Evolutionary conservation across 2,329 filamentous ascomycete genomes (phyloP), one percentile per base, ranked within the genome.

Genomic region (Samsoniella hepiali): DNA sequence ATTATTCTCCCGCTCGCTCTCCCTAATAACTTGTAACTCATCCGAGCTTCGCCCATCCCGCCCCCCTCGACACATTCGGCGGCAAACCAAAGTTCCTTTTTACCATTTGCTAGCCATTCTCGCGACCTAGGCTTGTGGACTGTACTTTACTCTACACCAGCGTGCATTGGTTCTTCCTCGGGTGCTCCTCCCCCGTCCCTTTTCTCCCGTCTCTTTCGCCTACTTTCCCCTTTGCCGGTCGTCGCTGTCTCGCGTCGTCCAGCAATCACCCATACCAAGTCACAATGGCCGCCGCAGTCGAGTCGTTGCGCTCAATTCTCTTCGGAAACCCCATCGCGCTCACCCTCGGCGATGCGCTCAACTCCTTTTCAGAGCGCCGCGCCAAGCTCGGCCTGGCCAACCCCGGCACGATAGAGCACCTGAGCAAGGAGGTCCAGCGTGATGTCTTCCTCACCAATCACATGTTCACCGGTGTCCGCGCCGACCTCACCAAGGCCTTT

Each of bases 401-500:
- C 79, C 95, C 95, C 47, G 95, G 95, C 72, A 93, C 91, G 59
- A 88, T 97, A 69, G 95, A 99, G 79, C 88, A 88, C 74, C 88
- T 97, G 76, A 86, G 90, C 70, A 89, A 90, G 76, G 95, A 99
- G 82, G 93, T 97, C 67, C 90, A 96, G 81, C 93, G 93, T 79
- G 93, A 97, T 85, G 93, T 97, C 71, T 89, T 98, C 76, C 87
- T 97, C 73, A 95, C 90, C 80, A 97, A 97, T 83, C 91, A 92
- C 78, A 96, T 95, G 88, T 98, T 99, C 83, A 91, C 91, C 51
- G 95, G 95, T 72, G 85, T 99, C 77, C 91, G 94, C 75, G 96
- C 94, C 76, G 95, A 99, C 78, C 83, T 98, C 75, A 97, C 93
- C 75, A 98, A 97, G 84, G 88, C 92, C 74, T 96, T 98, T 81